phyloP scores from a whole-genome alignment of 2,329 filamentous ascomycete species.

The Botrytis fabae region DNA sequence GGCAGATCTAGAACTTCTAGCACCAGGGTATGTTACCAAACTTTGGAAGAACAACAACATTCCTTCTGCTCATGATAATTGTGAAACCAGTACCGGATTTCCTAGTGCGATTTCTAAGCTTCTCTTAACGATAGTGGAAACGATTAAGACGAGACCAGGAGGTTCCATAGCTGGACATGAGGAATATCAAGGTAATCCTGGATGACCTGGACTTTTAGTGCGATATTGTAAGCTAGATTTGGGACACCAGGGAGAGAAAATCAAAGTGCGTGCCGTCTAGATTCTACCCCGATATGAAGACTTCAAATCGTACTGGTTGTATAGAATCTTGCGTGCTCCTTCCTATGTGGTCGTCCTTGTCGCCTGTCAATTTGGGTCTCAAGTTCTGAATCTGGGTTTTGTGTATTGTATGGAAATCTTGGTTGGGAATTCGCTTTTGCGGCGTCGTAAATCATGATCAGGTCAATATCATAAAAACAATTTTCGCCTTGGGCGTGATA shows the following conservation, averaged over 20 bases:
- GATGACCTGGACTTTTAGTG: neutral
- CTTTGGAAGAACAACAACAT: slow-evolving; percentile 26
- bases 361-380: neutral
- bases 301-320: neutral
- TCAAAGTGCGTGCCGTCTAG: neutral
- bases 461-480: neutral
- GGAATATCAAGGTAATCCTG: neutral
- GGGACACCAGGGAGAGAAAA: neutral
- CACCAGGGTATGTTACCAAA: slow-evolving; percentile 29
- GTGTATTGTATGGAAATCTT: neutral
- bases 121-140: neutral
- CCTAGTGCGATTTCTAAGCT: neutral
- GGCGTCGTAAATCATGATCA: neutral
- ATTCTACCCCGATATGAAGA: neutral
- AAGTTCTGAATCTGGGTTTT: neutral
- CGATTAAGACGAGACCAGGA: neutral
- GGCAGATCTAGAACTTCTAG: slow-evolving; percentile 27
- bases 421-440: neutral
- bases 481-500: neutral
- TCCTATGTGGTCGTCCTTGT: neutral
- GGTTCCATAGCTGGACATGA: neutral
- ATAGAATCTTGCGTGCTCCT: neutral
- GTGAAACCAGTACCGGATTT: neutral
- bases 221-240: too few relatives aligned
- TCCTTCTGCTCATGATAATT: neutral